Conservation (phyloP, 1,284 basidiomycete species). For the Tausonia pullulans region DNA sequence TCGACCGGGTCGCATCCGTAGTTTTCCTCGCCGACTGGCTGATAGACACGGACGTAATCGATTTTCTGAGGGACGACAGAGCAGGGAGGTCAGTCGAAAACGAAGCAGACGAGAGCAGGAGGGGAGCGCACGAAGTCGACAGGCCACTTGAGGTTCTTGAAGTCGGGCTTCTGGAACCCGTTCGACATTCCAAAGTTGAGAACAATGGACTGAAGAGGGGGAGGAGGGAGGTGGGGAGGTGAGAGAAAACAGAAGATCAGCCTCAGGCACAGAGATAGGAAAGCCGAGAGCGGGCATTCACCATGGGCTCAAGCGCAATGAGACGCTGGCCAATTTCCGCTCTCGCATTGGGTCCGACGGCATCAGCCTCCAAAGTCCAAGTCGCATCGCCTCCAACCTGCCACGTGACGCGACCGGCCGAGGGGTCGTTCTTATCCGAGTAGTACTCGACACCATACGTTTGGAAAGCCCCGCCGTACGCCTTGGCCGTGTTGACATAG, state of each 20-base stretch:
- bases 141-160: slow-evolving; percentile 7
- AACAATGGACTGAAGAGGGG: slow-evolving; percentile 47
- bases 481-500: slow-evolving; percentile 40
- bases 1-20: slow-evolving; percentile 29
- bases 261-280: not conserved
- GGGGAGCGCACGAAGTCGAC: not conserved
- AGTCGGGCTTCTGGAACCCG: slow-evolving; percentile 60
- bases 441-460: slow-evolving; percentile 61
- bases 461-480: slow-evolving; percentile 43
- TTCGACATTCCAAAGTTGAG: slow-evolving; percentile 68
- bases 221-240: not conserved
- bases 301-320: slow-evolving; percentile 66
- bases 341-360: slow-evolving; percentile 50
- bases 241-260: not conserved
- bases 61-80: not conserved
- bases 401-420: slow-evolving; percentile 16
- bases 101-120: not conserved
- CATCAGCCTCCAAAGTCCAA: slow-evolving; percentile 44
- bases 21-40: slow-evolving; percentile 7
- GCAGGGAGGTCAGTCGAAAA: not conserved
- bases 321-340: slow-evolving; percentile 54
- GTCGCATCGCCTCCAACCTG: slow-evolving; percentile 7
- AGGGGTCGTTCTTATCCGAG: slow-evolving; percentile 44
- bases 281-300: slow-evolving; percentile 24
- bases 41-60: slow-evolving; percentile 13